Evolutionary conservation across 129 eudicot species (phyloP).

Genomic region (Logfia minima): DNA sequence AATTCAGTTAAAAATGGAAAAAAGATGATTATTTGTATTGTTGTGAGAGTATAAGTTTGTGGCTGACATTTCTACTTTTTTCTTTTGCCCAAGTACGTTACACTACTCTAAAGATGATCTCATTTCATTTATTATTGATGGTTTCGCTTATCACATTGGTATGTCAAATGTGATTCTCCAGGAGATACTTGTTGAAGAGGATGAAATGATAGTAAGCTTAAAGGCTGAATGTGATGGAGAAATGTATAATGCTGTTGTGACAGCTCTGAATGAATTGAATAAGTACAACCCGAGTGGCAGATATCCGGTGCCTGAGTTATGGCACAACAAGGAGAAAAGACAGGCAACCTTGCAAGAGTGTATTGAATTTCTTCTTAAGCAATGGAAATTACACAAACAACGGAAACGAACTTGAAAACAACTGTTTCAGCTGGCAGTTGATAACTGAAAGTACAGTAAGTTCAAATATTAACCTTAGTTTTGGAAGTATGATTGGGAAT

Average conservation of each 20-base stretch:
- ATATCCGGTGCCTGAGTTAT: conserved; percentile 43
- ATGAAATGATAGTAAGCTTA: conserved; percentile 29
- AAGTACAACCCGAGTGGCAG: conserved; percentile 53
- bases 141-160: not conserved
- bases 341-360: conserved; percentile 41
- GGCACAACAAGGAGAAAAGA: conserved; percentile 41
- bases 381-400: conserved; percentile 21
- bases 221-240: conserved; percentile 29
- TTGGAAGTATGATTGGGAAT: not conserved
- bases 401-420: conserved; percentile 11
- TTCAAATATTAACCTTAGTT: not conserved
- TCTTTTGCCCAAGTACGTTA: not conserved
- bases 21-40: not conserved
- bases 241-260: conserved; percentile 36
- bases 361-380: conserved; percentile 24
- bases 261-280: conserved; percentile 41
- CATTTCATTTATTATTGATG: not conserved
- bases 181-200: conserved; percentile 50
- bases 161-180: conserved; percentile 18
- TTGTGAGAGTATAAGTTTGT: not conserved
- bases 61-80: not conserved
- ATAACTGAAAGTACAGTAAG: not conserved
- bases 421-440: not conserved
- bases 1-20: not conserved
- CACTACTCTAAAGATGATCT: not conserved